Evolutionary conservation across 805 yeast species (phyloP).

Genomic region (Wickerhamomyces chaumierensis): DNA sequence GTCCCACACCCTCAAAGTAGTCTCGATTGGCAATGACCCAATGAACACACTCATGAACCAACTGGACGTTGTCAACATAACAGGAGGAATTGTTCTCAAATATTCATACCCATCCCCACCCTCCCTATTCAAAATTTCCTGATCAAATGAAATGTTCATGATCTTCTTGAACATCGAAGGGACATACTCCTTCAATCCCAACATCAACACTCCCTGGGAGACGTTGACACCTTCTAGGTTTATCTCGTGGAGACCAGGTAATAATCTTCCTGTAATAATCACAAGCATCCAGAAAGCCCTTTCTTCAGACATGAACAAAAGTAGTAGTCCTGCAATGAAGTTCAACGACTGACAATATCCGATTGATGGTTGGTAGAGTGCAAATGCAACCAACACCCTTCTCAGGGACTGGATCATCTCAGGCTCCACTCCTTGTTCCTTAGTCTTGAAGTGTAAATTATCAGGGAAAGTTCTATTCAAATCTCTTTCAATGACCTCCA

Average conservation of each 20-base stretch:
- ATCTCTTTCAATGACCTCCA: conserved; percentile 91
- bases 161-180: conserved; percentile 69
- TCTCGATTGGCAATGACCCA: conserved; percentile 81
- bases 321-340: conserved; percentile 77
- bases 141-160: conserved; percentile 25
- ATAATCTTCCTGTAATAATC: conserved; percentile 69
- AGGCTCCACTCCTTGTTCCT: conserved; percentile 34
- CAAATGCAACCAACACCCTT: conserved; percentile 73
- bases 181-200: conserved; percentile 72
- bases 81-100: conserved; percentile 72
- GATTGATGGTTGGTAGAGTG: conserved; percentile 75
- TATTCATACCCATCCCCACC: conserved; percentile 29
- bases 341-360: conserved; percentile 96
- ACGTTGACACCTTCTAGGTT: conserved; percentile 89
- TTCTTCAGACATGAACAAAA: conserved; percentile 84
- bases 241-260: conserved; percentile 87
- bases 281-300: conserved; percentile 93
- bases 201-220: conserved; percentile 88
- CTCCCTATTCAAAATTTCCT: conserved; percentile 5
- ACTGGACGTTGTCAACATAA: conserved; percentile 86
- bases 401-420: conserved; percentile 61
- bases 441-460: conserved; percentile 58
- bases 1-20: conserved; percentile 88
- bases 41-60: conserved; percentile 99
- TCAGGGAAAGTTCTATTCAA: conserved; percentile 93